A percentile compares a stretch with the other conserved stretches of the same genome.
Conservation (phyloP, 257 asterid species). For the Haberlea rhodopensis region DNA sequence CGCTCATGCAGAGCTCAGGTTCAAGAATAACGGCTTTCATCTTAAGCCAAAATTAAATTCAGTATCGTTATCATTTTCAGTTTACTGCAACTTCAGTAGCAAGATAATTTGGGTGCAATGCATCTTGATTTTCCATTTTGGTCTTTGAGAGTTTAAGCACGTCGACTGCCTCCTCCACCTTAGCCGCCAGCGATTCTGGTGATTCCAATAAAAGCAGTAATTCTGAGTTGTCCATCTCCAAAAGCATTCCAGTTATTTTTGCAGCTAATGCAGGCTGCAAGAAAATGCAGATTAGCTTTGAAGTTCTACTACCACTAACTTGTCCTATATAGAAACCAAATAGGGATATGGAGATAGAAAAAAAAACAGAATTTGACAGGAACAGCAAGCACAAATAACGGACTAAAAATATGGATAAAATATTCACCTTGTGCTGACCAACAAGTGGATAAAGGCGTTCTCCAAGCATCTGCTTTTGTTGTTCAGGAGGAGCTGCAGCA, state of each 20-base stretch:
- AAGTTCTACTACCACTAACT: neutral
- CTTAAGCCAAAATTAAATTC: neutral
- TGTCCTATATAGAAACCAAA: neutral
- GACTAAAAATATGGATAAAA: neutral
- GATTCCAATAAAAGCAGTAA: constrained; percentile 65
- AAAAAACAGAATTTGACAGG: neutral
- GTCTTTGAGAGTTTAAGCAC: constrained; percentile 58
- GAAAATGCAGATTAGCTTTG: neutral
- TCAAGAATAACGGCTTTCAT: neutral
- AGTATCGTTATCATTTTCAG: constrained; percentile 24
- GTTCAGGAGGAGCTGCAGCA: constrained; percentile 61
- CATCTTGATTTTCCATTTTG: constrained; percentile 48
- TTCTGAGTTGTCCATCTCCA: constrained; percentile 90
- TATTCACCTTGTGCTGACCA: constrained; percentile 54
- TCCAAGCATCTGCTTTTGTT: constrained; percentile 74
- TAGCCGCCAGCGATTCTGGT: constrained; percentile 58
- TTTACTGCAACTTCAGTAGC: constrained; percentile 59
- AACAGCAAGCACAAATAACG: neutral
- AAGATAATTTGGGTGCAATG: constrained; percentile 44
- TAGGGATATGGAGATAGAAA: neutral
- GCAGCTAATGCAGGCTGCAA: constrained; percentile 71
- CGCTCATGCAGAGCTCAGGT: constrained; percentile 7
- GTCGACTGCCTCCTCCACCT: constrained; percentile 76
- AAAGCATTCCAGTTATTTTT: constrained; percentile 87
- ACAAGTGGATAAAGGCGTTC: constrained; percentile 79